Conservation (phyloP, 768 basidiomycete genomes). For the Mycena latifolia region DNA sequence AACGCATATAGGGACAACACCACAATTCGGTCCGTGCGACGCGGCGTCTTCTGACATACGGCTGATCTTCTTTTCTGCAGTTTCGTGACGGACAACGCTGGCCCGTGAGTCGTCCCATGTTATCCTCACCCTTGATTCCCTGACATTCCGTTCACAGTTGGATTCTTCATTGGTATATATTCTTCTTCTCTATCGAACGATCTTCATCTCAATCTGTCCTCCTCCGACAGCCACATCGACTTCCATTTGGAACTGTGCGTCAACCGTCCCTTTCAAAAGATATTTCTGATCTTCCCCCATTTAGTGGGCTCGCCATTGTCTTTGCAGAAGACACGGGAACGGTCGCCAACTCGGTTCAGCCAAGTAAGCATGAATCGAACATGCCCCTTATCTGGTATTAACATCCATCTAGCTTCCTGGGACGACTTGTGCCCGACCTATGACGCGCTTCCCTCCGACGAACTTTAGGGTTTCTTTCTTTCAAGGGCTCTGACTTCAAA, state of each 20-base stretch:
- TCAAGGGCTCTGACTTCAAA: too few relatives aligned
- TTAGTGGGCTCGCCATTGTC: too few relatives aligned
- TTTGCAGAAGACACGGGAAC: slow-evolving; percentile 33
- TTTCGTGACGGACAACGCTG: slow-evolving; percentile 60
- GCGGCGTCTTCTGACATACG: too few relatives aligned
- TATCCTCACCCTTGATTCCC: too few relatives aligned
- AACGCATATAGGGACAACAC: slow-evolving; percentile 40
- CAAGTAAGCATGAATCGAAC: slow-evolving; percentile 5
- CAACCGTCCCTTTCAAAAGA: too few relatives aligned
- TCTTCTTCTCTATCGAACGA: slow-evolving; percentile 26
- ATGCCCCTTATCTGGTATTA: not conserved
- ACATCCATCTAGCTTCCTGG: not conserved
- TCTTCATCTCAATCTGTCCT: slow-evolving; percentile 11
- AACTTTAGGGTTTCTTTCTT: too few relatives aligned
- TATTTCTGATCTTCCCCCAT: too few relatives aligned
- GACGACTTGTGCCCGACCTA: not conserved
- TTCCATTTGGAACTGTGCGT: slow-evolving; percentile 46
- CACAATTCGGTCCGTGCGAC: too few relatives aligned
- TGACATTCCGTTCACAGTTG: too few relatives aligned
- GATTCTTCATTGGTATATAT: slow-evolving; percentile 20
- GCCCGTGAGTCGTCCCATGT: too few relatives aligned
- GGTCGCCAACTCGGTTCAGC: slow-evolving; percentile 7
- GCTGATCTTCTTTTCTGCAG: too few relatives aligned
- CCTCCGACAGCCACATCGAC: slow-evolving; percentile 40
- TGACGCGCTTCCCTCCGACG: not conserved